A percentile compares a stretch with the other conserved stretches of the same genome.
These are phyloP conservation scores for Chlorella vulgaris DNA, from an alignment of 139 green algal species.

Conservation along the genomic window DNA sequence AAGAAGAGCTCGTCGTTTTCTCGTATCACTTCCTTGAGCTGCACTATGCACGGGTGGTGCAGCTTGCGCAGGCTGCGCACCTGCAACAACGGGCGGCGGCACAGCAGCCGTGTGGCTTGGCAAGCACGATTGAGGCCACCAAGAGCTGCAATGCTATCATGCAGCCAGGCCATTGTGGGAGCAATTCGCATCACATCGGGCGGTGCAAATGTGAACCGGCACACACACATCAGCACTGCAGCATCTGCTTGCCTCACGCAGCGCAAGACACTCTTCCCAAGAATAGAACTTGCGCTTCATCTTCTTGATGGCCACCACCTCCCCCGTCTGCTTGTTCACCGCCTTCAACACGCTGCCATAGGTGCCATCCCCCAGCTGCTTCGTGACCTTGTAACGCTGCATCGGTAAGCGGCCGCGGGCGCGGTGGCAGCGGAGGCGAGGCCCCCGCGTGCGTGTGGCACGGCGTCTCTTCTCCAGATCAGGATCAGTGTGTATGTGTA, in stretches of 20 bases:
- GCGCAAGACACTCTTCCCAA: constrained; percentile 96
- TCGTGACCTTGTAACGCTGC: constrained; percentile 86
- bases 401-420: background rate
- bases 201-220: no score
- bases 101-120: background rate
- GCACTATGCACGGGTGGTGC: constrained; percentile 92
- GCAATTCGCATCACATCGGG: no score
- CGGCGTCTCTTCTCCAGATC: no score
- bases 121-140: no score
- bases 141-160: no score
- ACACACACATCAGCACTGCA: no score
- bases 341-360: constrained; percentile 97
- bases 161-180: no score
- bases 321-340: constrained; percentile 87
- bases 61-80: constrained; percentile 87
- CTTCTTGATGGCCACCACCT: constrained; percentile 97
- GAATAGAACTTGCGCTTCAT: constrained; percentile 98
- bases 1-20: constrained; percentile 98
- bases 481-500: no score
- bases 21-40: constrained; percentile 96
- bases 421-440: background rate
- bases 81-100: constrained; percentile 87
- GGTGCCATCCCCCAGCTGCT: constrained; percentile 94
- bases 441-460: no score
- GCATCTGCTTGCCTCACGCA: constrained; percentile 85